phyloP scores from a whole-genome alignment of 2,329 filamentous ascomycete species.

The Fusarium odoratissimum region DNA sequence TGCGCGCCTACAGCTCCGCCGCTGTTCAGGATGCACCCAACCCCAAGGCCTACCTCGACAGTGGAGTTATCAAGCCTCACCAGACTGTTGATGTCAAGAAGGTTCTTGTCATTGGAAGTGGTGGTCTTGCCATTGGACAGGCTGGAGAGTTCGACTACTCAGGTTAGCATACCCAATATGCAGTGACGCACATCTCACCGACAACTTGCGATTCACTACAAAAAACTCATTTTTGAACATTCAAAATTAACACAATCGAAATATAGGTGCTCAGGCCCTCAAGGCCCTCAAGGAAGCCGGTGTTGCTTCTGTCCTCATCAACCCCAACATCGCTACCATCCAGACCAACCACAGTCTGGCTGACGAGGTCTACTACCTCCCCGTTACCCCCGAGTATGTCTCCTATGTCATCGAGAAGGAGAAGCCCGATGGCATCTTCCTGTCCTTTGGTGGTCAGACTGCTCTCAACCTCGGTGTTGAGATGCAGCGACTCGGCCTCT shows the following conservation, averaged over 20 bases:
- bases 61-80: conserved; percentile 83
- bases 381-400: conserved; percentile 97
- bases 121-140: conserved; percentile 95
- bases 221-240: neutral
- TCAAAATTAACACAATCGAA: conserved; percentile 33
- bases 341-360: conserved; percentile 96
- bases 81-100: conserved; percentile 93
- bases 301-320: conserved; percentile 91
- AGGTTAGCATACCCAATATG: conserved; percentile 67
- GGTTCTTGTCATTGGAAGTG: conserved; percentile 94
- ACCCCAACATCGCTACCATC: conserved; percentile 98
- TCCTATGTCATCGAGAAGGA: conserved; percentile 97
- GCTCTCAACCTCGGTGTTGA: conserved; percentile 96
- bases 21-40: conserved; percentile 78
- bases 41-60: conserved; percentile 88
- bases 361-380: conserved; percentile 98
- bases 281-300: conserved; percentile 97
- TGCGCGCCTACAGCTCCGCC: conserved; percentile 55
- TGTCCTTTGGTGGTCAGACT: conserved; percentile 97
- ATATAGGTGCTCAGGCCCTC: conserved; percentile 88
- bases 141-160: conserved; percentile 99
- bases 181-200: conserved; percentile 9
- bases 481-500: conserved; percentile 96
- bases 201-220: conserved; percentile 29
- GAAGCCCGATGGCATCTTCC: conserved; percentile 94